Conservation (phyloP, 2,329 filamentous ascomycete genomes). For the Neofusicoccum laricinum region DNA sequence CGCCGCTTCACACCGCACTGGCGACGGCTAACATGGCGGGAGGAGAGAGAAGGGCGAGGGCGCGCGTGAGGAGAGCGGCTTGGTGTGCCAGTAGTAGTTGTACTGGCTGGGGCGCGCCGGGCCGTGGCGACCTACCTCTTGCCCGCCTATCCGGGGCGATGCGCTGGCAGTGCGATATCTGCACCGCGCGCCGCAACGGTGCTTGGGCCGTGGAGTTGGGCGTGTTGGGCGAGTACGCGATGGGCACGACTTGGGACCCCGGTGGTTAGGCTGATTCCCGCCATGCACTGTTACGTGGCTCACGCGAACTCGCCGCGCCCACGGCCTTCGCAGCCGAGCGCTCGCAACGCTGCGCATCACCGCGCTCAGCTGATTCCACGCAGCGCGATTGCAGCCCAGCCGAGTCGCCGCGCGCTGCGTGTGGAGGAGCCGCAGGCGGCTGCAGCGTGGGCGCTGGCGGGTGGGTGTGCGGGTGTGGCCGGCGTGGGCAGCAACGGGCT, state of each 20-base stretch:
- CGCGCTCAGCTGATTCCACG: constrained; percentile 2
- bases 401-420: constrained; percentile 3
- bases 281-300: constrained; percentile 16
- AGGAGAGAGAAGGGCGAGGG: not conserved
- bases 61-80: not conserved
- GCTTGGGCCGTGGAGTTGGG: constrained; percentile 31
- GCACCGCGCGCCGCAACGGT: constrained; percentile 33
- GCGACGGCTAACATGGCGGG: not conserved
- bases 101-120: constrained; percentile 15
- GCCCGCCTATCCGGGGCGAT: constrained; percentile 23
- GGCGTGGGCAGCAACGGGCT: not conserved
- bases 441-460: not conserved
- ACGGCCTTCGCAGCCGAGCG: not conserved
- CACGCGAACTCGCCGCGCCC: constrained; percentile 11
- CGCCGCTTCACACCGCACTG: not conserved
- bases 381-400: not conserved
- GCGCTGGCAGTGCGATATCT: constrained; percentile 38
- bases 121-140: not conserved
- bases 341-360: not conserved
- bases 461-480: not conserved
- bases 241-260: constrained; percentile 35
- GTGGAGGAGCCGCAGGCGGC: not conserved
- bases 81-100: not conserved
- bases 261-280: constrained; percentile 28
- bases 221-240: constrained; percentile 40